phyloP scores from a whole-genome alignment of 2,329 filamentous ascomycete species.

The Delphinella strobiligena region DNA sequence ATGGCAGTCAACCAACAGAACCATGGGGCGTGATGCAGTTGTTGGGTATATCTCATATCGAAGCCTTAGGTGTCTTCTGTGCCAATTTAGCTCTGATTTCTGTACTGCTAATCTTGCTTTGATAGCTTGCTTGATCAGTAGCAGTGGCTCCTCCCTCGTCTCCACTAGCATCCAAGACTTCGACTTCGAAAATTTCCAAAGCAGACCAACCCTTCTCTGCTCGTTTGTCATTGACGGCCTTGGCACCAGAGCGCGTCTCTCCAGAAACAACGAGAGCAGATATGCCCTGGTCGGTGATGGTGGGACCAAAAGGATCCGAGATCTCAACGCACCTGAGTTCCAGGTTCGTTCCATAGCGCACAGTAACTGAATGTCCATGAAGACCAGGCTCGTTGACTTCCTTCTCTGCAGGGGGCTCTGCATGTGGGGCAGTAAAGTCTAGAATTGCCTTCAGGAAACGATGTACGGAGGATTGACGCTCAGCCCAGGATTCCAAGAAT shows the following conservation, averaged over 20 bases:
- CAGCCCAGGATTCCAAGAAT: slow-evolving; percentile 67
- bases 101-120: slow-evolving; percentile 83
- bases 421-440: slow-evolving; percentile 42
- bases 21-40: too few species aligned
- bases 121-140: slow-evolving; percentile 44
- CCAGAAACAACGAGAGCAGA: slow-evolving; percentile 74
- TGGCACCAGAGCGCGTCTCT: slow-evolving; percentile 75
- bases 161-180: slow-evolving; percentile 63
- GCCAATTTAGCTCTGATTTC: slow-evolving; percentile 44
- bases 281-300: slow-evolving; percentile 68
- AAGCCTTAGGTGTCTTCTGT: neutral
- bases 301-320: slow-evolving; percentile 80
- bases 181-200: slow-evolving; percentile 76
- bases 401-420: slow-evolving; percentile 10
- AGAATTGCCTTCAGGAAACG: slow-evolving; percentile 55
- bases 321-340: slow-evolving; percentile 72
- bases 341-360: slow-evolving; percentile 50
- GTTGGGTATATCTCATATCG: neutral
- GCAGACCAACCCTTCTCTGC: slow-evolving; percentile 60
- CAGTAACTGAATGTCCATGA: slow-evolving; percentile 43
- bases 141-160: slow-evolving; percentile 18
- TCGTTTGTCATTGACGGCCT: slow-evolving; percentile 76
- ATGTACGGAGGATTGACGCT: slow-evolving; percentile 56
- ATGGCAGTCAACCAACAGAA: too few species aligned
- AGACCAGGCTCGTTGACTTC: slow-evolving; percentile 31